Conservation (phyloP, 768 basidiomycete genomes). For the Lentinula raphanica region DNA sequence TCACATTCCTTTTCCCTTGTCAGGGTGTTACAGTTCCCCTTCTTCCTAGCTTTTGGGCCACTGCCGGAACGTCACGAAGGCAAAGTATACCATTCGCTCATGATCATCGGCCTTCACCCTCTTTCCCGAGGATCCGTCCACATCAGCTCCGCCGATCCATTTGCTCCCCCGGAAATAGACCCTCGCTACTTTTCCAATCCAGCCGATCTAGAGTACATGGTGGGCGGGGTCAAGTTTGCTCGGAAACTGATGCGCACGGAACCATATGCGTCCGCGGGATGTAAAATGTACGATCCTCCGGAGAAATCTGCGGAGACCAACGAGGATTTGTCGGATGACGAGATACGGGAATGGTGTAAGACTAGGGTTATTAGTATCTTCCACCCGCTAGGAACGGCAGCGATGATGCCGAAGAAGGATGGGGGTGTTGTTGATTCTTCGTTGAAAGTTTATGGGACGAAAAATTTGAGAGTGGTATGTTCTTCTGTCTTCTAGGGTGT, state of each 20-base stretch:
- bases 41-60: conserved; percentile 8
- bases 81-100: conserved; percentile 14
- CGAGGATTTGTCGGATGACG: conserved; percentile 8
- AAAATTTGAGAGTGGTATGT: conserved; percentile 24
- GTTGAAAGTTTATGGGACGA: conserved; percentile 27
- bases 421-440: conserved; percentile 30
- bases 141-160: conserved; percentile 35
- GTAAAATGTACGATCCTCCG: conserved; percentile 12
- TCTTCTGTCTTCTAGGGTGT: neutral
- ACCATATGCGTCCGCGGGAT: conserved; percentile 1
- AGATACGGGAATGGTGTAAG: neutral
- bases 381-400: conserved; percentile 17
- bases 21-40: conserved; percentile 9
- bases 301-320: neutral
- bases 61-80: conserved; percentile 13
- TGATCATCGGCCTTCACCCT: conserved; percentile 25
- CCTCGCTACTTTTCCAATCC: conserved; percentile 32
- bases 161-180: conserved; percentile 39
- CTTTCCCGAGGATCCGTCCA: conserved; percentile 38
- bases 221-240: conserved; percentile 21
- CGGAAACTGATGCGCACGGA: conserved; percentile 13
- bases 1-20: neutral
- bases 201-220: conserved; percentile 17
- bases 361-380: neutral
- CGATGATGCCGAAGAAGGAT: conserved; percentile 22